Percentiles rank a stretch among this genome's conserved stretches.
Evolutionary conservation across 805 yeast species (phyloP).

Genomic region (Saturnispora bothae): DNA sequence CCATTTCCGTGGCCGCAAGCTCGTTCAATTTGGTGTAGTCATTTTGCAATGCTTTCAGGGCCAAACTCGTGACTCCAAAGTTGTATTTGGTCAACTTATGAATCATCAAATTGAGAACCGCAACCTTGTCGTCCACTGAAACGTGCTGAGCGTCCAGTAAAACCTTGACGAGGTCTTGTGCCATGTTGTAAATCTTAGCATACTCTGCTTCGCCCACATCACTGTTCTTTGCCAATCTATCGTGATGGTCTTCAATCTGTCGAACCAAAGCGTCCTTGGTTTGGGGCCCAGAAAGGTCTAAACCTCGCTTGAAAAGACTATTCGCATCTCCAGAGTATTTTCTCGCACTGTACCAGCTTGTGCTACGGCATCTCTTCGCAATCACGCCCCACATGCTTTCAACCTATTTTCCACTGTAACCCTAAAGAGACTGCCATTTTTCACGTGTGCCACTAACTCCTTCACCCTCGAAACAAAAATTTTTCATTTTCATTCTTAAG

Average conservation of each 20-base stretch:
- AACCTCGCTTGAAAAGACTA: too few relatives aligned
- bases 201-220: conserved; percentile 8
- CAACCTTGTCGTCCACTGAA: conserved; percentile 10
- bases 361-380: too few relatives aligned
- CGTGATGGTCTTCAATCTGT: conserved; percentile 12
- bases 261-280: too few relatives aligned
- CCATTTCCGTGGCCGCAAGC: conserved; percentile 17
- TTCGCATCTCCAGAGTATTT: too few relatives aligned
- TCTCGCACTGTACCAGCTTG: too few relatives aligned
- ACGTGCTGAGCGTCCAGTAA: conserved; percentile 11
- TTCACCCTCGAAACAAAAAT: too few relatives aligned
- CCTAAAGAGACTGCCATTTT: too few relatives aligned
- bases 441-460: too few relatives aligned
- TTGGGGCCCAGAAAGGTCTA: too few relatives aligned
- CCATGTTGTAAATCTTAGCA: conserved; percentile 10
- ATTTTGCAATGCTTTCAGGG: conserved; percentile 8
- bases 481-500: conserved; percentile 1
- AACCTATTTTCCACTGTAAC: too few relatives aligned
- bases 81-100: conserved; percentile 19
- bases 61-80: conserved; percentile 19
- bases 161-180: conserved; percentile 8
- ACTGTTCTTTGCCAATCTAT: conserved; percentile 1
- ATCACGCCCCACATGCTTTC: too few relatives aligned
- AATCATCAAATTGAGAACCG: conserved; percentile 19
- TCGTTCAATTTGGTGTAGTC: conserved; percentile 8